phyloP scores from a whole-genome alignment of 176 grass and related monocot species.

The Metroxylon sagu region DNA sequence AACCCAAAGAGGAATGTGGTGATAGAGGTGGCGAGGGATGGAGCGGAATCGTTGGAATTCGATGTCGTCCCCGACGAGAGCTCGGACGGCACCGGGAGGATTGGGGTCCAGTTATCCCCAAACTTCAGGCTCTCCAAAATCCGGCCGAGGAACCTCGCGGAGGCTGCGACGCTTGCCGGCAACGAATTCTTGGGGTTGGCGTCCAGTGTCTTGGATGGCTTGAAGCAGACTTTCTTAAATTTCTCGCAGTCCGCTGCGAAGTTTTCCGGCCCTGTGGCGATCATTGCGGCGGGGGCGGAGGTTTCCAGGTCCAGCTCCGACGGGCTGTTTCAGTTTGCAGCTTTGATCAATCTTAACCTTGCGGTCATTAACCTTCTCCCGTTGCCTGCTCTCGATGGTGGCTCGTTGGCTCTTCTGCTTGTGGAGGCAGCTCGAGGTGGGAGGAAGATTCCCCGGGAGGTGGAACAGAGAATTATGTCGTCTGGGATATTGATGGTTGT shows the following conservation, averaged over 20 bases:
- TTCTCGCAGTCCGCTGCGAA: slow-evolving; percentile 74
- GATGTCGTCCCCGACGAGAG: slow-evolving; percentile 64
- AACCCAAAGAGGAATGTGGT: slow-evolving; percentile 53
- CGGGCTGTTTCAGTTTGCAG: slow-evolving; percentile 84
- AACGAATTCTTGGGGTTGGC: slow-evolving; percentile 54
- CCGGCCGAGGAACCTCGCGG: slow-evolving; percentile 32
- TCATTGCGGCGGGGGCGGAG: slow-evolving; percentile 78
- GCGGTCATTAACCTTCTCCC: slow-evolving; percentile 82
- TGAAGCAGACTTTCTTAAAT: slow-evolving; percentile 80
- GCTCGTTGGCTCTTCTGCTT: slow-evolving; percentile 63
- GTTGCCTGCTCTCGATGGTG: slow-evolving; percentile 62
- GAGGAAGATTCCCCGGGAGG: slow-evolving; percentile 75
- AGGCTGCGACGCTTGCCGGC: slow-evolving; percentile 45
- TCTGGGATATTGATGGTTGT: slow-evolving; percentile 84
- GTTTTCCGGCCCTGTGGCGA: slow-evolving; percentile 78
- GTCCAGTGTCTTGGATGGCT: slow-evolving; percentile 53
- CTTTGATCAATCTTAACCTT: slow-evolving; percentile 82
- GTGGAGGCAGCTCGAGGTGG: slow-evolving; percentile 79
- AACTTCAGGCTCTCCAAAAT: slow-evolving; percentile 47
- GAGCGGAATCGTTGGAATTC: slow-evolving; percentile 32
- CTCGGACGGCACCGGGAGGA: slow-evolving; percentile 51
- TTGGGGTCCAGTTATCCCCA: slow-evolving; percentile 87
- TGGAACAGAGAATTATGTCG: slow-evolving; percentile 86
- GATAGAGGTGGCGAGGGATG: slow-evolving; percentile 34
- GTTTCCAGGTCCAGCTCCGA: slow-evolving; percentile 64